Evolutionary conservation across 345 rosid species (phyloP).

Genomic region (Sonneratia caseolaris): DNA sequence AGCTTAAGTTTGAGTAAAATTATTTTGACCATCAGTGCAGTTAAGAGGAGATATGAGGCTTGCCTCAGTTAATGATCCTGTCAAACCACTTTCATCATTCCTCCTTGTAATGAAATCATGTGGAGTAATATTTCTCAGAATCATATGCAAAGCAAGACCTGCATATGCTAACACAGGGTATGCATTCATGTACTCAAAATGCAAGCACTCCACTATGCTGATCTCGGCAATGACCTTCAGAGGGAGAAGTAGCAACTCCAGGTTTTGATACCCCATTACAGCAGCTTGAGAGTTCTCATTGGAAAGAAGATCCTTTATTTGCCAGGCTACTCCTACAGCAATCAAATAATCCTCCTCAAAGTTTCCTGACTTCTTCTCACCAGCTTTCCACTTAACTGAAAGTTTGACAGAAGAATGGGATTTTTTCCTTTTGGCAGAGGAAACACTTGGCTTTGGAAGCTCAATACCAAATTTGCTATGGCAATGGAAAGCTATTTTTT

Average conservation of each 20-base stretch:
- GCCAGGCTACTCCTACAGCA: constrained; percentile 86
- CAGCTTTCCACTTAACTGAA: constrained; percentile 48
- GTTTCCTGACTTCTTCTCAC: constrained; percentile 37
- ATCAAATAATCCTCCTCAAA: constrained; percentile 56
- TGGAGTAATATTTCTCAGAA: constrained; percentile 26
- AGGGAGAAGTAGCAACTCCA: constrained; percentile 40
- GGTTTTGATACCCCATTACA: constrained; percentile 40
- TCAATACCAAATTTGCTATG: constrained; percentile 61
- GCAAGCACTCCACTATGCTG: constrained; percentile 52
- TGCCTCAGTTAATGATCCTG: constrained; percentile 5
- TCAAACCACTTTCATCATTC: constrained; percentile 13
- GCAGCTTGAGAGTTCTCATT: constrained; percentile 45
- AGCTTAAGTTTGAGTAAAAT: neutral
- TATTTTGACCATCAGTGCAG: neutral
- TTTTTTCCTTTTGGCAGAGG: constrained; percentile 43
- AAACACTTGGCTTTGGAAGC: constrained; percentile 34
- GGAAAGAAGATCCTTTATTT: constrained; percentile 61
- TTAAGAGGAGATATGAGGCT: neutral
- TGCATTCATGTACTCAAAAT: constrained; percentile 42
- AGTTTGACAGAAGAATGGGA: constrained; percentile 35
- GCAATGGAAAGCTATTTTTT: constrained; percentile 68
- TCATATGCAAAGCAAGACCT: constrained; percentile 54
- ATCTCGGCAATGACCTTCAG: constrained; percentile 65
- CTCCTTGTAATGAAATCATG: constrained; percentile 15
- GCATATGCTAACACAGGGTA: constrained; percentile 68